Conservation (phyloP, 352 stramenopile genomes). For the Phytopythium delawarense region DNA sequence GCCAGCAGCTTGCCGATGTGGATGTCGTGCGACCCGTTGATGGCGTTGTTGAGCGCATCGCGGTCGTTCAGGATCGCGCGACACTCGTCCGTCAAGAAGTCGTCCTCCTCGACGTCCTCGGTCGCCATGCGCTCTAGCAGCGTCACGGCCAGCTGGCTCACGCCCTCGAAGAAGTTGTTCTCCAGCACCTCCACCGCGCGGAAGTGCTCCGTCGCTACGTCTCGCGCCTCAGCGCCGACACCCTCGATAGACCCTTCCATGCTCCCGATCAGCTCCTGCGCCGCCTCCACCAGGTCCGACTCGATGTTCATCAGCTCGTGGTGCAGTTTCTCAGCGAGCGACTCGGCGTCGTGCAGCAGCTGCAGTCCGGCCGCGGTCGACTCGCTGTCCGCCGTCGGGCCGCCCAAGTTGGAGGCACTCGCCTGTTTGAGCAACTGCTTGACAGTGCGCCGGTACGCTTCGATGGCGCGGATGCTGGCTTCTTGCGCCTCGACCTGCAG, state of each 20-base stretch:
- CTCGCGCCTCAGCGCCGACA: slow-evolving; percentile 53
- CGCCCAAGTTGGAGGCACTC: slow-evolving; percentile 12
- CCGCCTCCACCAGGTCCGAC: slow-evolving; percentile 77
- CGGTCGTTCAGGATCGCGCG: slow-evolving; percentile 77
- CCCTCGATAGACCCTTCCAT: slow-evolving; percentile 66
- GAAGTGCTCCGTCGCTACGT: slow-evolving; percentile 83
- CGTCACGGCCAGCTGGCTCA: slow-evolving; percentile 75
- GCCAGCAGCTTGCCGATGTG: slow-evolving; percentile 88
- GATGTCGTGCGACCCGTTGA: slow-evolving; percentile 90
- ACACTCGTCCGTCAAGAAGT: slow-evolving; percentile 76
- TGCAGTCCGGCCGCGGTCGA: slow-evolving; percentile 43
- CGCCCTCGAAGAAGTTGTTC: slow-evolving; percentile 88
- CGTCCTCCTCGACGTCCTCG: slow-evolving; percentile 75
- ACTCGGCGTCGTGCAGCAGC: slow-evolving; percentile 80
- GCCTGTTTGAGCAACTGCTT: slow-evolving; percentile 78
- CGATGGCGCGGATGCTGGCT: slow-evolving; percentile 74
- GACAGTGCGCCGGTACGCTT: slow-evolving; percentile 66
- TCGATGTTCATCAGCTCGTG: slow-evolving; percentile 86
- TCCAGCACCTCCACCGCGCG: slow-evolving; percentile 87
- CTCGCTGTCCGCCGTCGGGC: slow-evolving; percentile 26
- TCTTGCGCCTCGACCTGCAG: slow-evolving; percentile 64
- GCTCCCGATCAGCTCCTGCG: slow-evolving; percentile 55
- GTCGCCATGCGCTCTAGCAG: slow-evolving; percentile 74
- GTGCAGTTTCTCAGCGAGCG: slow-evolving; percentile 82
- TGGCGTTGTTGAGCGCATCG: slow-evolving; percentile 81